Conservation (phyloP, 129 eudicot species). For the Lactuca sativa region DNA sequence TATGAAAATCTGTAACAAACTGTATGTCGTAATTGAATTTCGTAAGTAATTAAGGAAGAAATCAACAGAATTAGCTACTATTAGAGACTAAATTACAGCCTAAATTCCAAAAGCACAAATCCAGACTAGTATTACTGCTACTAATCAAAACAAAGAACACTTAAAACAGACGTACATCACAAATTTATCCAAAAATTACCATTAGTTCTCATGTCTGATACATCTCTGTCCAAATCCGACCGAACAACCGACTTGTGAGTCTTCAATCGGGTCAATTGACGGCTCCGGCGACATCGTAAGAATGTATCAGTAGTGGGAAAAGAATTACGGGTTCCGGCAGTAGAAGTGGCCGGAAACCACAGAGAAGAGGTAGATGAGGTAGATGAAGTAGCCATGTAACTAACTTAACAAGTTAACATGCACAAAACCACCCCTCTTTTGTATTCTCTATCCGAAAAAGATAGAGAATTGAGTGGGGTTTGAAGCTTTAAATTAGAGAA, state of each 20-base stretch:
- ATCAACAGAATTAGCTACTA: not conserved
- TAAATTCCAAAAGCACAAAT: slow-evolving; percentile 5
- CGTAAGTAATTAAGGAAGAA: not conserved
- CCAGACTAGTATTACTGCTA: not conserved
- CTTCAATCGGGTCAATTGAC: slow-evolving; percentile 35
- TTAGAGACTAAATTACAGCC: not conserved
- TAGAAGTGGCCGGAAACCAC: slow-evolving; percentile 48
- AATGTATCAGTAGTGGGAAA: slow-evolving; percentile 30
- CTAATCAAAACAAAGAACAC: slow-evolving; percentile 13
- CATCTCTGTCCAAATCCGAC: slow-evolving; percentile 75
- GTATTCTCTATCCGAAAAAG: slow-evolving; percentile 3
- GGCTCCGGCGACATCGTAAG: slow-evolving; percentile 31
- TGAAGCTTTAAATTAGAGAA: slow-evolving; percentile 9
- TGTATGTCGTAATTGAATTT: not conserved
- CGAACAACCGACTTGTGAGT: slow-evolving; percentile 42
- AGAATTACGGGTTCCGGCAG: slow-evolving; percentile 37
- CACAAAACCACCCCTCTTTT: not conserved
- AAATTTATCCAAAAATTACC: slow-evolving; percentile 41
- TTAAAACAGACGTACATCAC: slow-evolving; percentile 3
- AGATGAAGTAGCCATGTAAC: slow-evolving; percentile 54
- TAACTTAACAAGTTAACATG: slow-evolving; percentile 1
- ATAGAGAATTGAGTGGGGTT: slow-evolving; percentile 14
- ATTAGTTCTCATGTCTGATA: slow-evolving; percentile 76
- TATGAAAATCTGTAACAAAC: slow-evolving; percentile 8
- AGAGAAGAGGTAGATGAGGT: slow-evolving; percentile 36